These are phyloP conservation scores for Rachicladosporium sp. DNA, from an alignment of 2,329 filamentous ascomycete species.

Conservation along the genomic window DNA sequence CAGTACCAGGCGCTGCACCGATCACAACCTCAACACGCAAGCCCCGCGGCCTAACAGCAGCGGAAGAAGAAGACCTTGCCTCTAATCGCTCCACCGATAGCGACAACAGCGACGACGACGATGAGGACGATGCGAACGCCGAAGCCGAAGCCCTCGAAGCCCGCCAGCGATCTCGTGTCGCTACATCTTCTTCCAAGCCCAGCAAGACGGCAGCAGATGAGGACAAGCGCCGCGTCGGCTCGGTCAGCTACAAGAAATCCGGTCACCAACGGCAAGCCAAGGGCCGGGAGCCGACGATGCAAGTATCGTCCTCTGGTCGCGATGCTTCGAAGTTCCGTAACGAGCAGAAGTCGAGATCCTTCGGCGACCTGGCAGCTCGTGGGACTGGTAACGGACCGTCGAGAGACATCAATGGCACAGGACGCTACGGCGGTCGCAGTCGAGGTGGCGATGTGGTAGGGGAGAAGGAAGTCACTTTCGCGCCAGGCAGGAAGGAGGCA, in stretches of 20 bases:
- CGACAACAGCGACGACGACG: slow-evolving; percentile 26
- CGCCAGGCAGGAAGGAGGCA: slow-evolving; percentile 42
- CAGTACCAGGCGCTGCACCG: slow-evolving; percentile 29
- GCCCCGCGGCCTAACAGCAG: slow-evolving; percentile 43
- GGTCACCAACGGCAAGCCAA: slow-evolving; percentile 23
- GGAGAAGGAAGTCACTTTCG: slow-evolving; percentile 59
- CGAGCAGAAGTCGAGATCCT: slow-evolving; percentile 39
- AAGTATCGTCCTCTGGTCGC: slow-evolving; percentile 39
- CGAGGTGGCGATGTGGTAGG: slow-evolving; percentile 29
- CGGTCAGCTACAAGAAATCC: slow-evolving; percentile 50
- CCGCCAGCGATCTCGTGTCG: slow-evolving; percentile 19
- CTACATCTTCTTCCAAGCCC: slow-evolving; percentile 21
- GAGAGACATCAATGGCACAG: slow-evolving; percentile 17
- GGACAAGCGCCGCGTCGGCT: slow-evolving; percentile 47
- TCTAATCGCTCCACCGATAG: slow-evolving; percentile 24
- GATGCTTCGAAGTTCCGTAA: slow-evolving; percentile 18
- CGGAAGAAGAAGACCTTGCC: slow-evolving; percentile 46
- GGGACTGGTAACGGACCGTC: background rate
- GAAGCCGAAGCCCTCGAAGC: slow-evolving; percentile 13
- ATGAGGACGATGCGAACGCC: slow-evolving; percentile 27
- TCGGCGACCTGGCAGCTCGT: slow-evolving; percentile 41
- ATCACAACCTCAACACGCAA: slow-evolving; percentile 23
- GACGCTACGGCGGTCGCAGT: background rate
- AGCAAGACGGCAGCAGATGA: slow-evolving; percentile 22
- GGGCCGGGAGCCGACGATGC: slow-evolving; percentile 38